phyloP scores from a whole-genome alignment of 2,329 filamentous ascomycete species.

The Paecilomyces fulvus region DNA sequence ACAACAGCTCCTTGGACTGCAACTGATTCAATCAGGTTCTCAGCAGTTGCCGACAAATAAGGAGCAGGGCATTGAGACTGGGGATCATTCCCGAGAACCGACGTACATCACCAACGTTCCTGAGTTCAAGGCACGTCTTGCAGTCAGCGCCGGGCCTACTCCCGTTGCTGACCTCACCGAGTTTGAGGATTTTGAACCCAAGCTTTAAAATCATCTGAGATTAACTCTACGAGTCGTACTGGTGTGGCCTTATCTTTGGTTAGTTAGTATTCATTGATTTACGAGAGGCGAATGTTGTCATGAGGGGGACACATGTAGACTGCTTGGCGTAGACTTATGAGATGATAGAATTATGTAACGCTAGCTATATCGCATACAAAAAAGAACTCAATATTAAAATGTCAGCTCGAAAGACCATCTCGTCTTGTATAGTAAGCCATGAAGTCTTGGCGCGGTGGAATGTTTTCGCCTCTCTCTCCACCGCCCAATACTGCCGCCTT shows the following conservation, averaged over 20 bases:
- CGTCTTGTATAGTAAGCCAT: neutral
- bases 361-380: neutral
- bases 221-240: neutral
- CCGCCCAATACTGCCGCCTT: neutral
- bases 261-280: too few species aligned
- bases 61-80: constrained; percentile 14
- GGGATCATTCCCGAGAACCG: constrained; percentile 31
- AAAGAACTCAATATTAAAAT: too few species aligned
- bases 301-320: neutral
- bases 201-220: constrained; percentile 51
- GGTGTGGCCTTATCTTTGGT: too few species aligned
- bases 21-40: constrained; percentile 38
- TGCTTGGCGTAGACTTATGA: neutral
- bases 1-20: constrained; percentile 38
- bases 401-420: neutral
- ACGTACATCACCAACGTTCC: constrained; percentile 68
- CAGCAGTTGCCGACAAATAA: constrained; percentile 28
- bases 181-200: constrained; percentile 78
- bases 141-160: constrained; percentile 62
- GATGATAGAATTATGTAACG: neutral
- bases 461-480: constrained; percentile 13
- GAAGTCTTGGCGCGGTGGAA: constrained; percentile 16
- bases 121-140: constrained; percentile 68
- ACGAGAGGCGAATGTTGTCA: neutral
- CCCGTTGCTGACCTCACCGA: constrained; percentile 68